Evolutionary conservation across 1,284 basidiomycete genomes (phyloP), one percentile per base, ranked within the genome.

Genomic region (Rhodotorula sp.): DNA sequence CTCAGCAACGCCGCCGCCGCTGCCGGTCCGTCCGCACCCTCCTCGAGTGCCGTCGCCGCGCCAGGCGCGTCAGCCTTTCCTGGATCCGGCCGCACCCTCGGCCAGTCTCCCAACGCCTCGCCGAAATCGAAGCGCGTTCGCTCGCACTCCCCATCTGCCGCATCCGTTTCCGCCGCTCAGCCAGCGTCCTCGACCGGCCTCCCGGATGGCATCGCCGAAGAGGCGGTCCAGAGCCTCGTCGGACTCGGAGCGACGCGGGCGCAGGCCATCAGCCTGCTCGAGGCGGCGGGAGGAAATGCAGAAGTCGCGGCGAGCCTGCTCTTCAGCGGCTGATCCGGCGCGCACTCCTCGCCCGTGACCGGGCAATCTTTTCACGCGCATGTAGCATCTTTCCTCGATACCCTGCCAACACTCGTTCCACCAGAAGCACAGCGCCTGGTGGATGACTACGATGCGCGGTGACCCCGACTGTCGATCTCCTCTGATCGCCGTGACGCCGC

Each of bases 271-370:
- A 85, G 85, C 62, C 84, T 89, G 30, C 82, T 98, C 64, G 86
- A 90, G 29, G 90, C 91, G 9, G 85, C 91, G 2, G 87, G 86
- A 2, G 94, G 94, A 1, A 92, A 95, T 77, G 83, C 94, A 10
- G 92, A 97, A 70, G 83, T 90, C 27, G 94, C 94, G 5, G 94
- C 91, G 7, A 92, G 91, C 47, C 82, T 95, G 80, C 80, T 96
- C 60, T 97, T 97, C 79, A 89, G 72, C 32, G 64, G 58, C 5
- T 66, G 39, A 60, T n/a, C 22, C 48, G 9, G 24, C 24, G 7
- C 51, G 13, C 17, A 7, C n/a, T 13, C 29, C 15, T 30, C 3
- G 51, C 17, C 20, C 27, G 15, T 17, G 51, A 27, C 51, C 13
- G 51, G n/a, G n/a, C n/a, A n/a, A n/a, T n/a, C 29, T 29, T 30